phyloP scores from a whole-genome alignment of 768 basidiomycete genomes.

The Kwoniella dendrophila region DNA sequence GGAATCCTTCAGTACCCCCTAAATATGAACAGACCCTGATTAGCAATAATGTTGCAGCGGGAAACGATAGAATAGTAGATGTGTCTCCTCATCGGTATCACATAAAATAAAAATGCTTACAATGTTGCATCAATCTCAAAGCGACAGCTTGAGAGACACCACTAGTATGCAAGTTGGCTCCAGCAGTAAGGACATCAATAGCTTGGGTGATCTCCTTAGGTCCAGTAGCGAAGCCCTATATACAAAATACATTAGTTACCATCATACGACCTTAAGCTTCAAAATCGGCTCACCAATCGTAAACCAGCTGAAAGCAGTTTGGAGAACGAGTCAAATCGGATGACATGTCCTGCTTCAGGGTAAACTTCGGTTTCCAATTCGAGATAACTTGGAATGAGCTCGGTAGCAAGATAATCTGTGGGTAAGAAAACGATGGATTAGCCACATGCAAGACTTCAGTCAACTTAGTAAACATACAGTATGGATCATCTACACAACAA shows the following conservation, averaged over 20 bases:
- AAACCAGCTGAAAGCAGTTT: slow-evolving; percentile 65
- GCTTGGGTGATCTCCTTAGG: slow-evolving; percentile 68
- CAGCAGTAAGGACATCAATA: slow-evolving; percentile 65
- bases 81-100: no score
- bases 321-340: slow-evolving; percentile 87
- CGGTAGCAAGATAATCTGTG: slow-evolving; percentile 44
- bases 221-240: slow-evolving; percentile 74
- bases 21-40: slow-evolving; percentile 54
- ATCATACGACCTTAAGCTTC: neutral
- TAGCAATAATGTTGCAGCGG: neutral
- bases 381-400: slow-evolving; percentile 75
- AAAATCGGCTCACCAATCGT: slow-evolving; percentile 30
- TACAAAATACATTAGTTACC: neutral
- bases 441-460: neutral
- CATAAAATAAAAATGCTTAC: no score
- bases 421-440: no score
- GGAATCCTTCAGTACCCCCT: slow-evolving; percentile 77
- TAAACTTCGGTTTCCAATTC: slow-evolving; percentile 70
- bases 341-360: slow-evolving; percentile 70
- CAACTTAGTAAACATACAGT: slow-evolving; percentile 27
- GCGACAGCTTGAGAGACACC: slow-evolving; percentile 50
- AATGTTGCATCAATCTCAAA: slow-evolving; percentile 40
- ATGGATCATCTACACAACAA: slow-evolving; percentile 78
- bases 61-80: neutral
- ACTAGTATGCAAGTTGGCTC: slow-evolving; percentile 59